Evolutionary conservation across 2,329 filamentous ascomycete species (phyloP), one percentile per base, ranked within the genome.

Genomic region (Trichothecium sympodiale): DNA sequence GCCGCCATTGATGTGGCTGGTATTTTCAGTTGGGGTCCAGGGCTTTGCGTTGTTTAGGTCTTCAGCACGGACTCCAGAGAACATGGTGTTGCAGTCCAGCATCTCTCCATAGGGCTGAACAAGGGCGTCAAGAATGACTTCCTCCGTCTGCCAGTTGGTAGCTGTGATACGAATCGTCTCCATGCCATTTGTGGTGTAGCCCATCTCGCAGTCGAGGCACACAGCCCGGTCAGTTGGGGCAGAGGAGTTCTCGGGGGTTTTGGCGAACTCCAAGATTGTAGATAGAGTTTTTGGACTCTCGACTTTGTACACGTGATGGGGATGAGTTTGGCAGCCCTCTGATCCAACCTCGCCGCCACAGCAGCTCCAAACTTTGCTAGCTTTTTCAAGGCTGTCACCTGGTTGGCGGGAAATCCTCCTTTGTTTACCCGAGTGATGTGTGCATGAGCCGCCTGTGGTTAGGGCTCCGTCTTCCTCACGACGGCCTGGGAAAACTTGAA

Each of bases 131-230:
- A 96, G 62, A 0, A 98, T 57, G 35, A 72, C 69, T 35, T 78
- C 71, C 15, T 84, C 83, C 8, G 69, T 64, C 0, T 89, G 89
- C 88, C 91, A 98, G 8, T 80, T 77, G 4, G 89, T 80, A 5
- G 84, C 88, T 0, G 91, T 96, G 3, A 98, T 59, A 8, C 91
- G 84, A 38, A 96, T 80, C 14, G 98, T 70, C 55, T 98, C 91
- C 44, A 96, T 64, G 0, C 93, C 91, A 34, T 81, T 59, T 1
- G 84, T 83, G 0, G 93, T 98, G 52, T 94, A 96, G 4, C 84
- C 85, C 91, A 98, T 98, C 54, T 98, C 91, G 50, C 91, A 96
- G 55, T 98, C 91, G 49, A 98, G 89, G 43, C 78, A 82, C 9
- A 96, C 77, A 3, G 82, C 84, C 26, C 73, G 72, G 35, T 70